These are phyloP conservation scores for Podospora pseudoanserina DNA, from an alignment of 495 filamentous ascomycete genomes.

Conservation along the genomic window DNA sequence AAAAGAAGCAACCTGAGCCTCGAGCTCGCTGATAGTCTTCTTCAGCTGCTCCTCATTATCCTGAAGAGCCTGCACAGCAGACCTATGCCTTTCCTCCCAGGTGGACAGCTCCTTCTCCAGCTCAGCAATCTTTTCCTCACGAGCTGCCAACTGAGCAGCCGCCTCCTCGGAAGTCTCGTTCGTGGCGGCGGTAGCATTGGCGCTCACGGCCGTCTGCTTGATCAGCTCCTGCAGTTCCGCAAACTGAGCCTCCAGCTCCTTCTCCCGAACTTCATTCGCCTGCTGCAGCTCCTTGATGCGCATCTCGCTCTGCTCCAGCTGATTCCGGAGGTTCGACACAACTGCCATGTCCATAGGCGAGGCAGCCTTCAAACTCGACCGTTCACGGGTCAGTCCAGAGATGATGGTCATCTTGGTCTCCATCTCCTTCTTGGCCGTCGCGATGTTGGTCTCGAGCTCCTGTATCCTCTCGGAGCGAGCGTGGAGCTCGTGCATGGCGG, in stretches of 20 bases:
- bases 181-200: neutral
- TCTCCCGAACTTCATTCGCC: constrained; percentile 66
- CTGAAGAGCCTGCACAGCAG: constrained; percentile 67
- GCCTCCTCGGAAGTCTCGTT: constrained; percentile 26
- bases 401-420: constrained; percentile 93
- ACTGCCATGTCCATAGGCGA: constrained; percentile 91
- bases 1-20: constrained; percentile 48
- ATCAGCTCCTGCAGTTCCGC: constrained; percentile 60
- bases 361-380: constrained; percentile 74
- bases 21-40: constrained; percentile 66
- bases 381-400: constrained; percentile 84
- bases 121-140: constrained; percentile 61
- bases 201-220: constrained; percentile 31
- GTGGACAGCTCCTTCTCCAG: constrained; percentile 71
- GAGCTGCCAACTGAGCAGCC: constrained; percentile 34
- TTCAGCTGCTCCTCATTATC: constrained; percentile 68
- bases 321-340: constrained; percentile 80
- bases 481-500: constrained; percentile 89
- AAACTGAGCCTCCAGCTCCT: constrained; percentile 66
- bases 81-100: constrained; percentile 73
- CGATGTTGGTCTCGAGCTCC: constrained; percentile 80
- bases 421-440: constrained; percentile 87
- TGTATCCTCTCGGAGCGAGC: constrained; percentile 82
- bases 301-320: constrained; percentile 79
- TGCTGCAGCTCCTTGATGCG: constrained; percentile 73